These are phyloP conservation scores for Chaetothyriales sp. DNA, from an alignment of 2,329 filamentous ascomycete genomes.

Conservation along the genomic window DNA sequence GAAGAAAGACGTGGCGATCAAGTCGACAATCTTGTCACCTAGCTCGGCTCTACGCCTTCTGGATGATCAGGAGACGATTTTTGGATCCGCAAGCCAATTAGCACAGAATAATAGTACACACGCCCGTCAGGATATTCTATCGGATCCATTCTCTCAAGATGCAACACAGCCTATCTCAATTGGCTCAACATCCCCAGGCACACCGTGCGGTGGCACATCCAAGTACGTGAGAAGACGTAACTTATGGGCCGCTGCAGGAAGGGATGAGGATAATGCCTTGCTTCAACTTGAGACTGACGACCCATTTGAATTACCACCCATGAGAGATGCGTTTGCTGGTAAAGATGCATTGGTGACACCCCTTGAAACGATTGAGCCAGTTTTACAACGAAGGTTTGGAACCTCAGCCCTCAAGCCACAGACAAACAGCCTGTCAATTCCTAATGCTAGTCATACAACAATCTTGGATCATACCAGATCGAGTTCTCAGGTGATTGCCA, in stretches of 20 bases:
- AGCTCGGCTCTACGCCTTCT: slow-evolving; percentile 50
- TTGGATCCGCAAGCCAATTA: slow-evolving; percentile 75
- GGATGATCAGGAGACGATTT: slow-evolving; percentile 59
- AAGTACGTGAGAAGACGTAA: slow-evolving; percentile 24
- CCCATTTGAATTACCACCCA: slow-evolving; percentile 33
- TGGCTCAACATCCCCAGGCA: slow-evolving; percentile 16
- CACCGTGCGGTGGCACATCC: slow-evolving; percentile 19
- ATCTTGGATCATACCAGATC: not conserved
- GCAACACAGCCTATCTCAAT: slow-evolving; percentile 9
- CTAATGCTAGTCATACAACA: not conserved
- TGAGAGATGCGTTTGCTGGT: slow-evolving; percentile 13
- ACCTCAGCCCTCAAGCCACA: no score
- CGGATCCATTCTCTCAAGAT: slow-evolving; percentile 10
- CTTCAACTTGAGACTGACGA: slow-evolving; percentile 49
- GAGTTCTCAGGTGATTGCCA: not conserved
- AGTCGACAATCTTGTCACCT: slow-evolving; percentile 48
- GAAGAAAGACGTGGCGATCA: slow-evolving; percentile 22
- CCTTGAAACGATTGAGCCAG: not conserved
- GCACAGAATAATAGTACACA: slow-evolving; percentile 52
- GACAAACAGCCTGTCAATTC: not conserved
- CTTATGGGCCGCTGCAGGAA: slow-evolving; percentile 57
- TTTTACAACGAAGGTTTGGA: not conserved
- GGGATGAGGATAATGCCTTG: slow-evolving; percentile 50
- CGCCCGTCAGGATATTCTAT: slow-evolving; percentile 37
- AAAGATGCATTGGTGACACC: slow-evolving; percentile 12